phyloP scores from a whole-genome alignment of 2,329 filamentous ascomycete species.

The Pyricularia grisea region DNA sequence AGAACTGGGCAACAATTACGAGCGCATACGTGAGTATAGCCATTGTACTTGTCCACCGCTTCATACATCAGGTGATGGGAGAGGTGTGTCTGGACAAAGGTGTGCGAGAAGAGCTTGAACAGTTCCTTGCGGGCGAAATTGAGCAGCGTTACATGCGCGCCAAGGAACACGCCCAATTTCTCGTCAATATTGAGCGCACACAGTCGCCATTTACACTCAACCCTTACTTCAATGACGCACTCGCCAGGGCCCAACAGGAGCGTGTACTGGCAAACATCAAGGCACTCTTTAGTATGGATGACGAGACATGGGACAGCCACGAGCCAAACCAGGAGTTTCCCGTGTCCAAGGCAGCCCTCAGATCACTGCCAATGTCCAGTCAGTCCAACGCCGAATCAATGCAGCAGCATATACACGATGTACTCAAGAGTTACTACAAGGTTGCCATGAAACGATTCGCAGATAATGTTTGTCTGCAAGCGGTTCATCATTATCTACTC shows the following conservation, averaged over 20 bases:
- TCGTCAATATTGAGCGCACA: slow-evolving; percentile 40
- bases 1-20: slow-evolving; percentile 39
- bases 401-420: slow-evolving; percentile 46
- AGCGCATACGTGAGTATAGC: slow-evolving; percentile 30
- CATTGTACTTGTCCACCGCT: slow-evolving; percentile 33
- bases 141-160: slow-evolving; percentile 33
- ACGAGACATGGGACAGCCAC: neutral
- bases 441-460: slow-evolving; percentile 51
- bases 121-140: slow-evolving; percentile 32
- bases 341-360: slow-evolving; percentile 4
- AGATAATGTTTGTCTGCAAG: slow-evolving; percentile 39
- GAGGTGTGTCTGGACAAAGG: slow-evolving; percentile 31
- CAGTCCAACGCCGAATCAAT: slow-evolving; percentile 9
- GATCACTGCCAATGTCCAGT: neutral
- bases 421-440: slow-evolving; percentile 51
- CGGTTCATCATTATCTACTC: slow-evolving; percentile 9
- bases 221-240: slow-evolving; percentile 35
- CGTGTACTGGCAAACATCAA: slow-evolving; percentile 13
- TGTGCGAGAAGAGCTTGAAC: slow-evolving; percentile 28
- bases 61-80: slow-evolving; percentile 32
- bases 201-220: slow-evolving; percentile 39
- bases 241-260: slow-evolving; percentile 16
- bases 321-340: neutral
- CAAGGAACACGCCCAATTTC: slow-evolving; percentile 35
- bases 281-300: neutral